phyloP scores from a whole-genome alignment of 768 basidiomycete species.

The Chalciporus chontae region DNA sequence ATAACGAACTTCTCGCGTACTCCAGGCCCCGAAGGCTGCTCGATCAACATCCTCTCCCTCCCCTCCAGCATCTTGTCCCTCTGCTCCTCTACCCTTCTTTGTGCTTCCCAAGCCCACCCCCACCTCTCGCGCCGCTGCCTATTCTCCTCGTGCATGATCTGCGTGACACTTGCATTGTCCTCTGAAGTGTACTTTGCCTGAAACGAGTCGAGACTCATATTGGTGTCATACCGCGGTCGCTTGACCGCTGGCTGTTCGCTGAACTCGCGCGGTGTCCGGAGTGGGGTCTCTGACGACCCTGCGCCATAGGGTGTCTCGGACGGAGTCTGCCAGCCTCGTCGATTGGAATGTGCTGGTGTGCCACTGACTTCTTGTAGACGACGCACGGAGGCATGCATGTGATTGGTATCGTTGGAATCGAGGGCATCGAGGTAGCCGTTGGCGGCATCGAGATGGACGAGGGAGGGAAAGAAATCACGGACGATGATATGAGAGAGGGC shows the following conservation, averaged over 20 bases:
- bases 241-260: slow-evolving; percentile 46
- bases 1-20: slow-evolving; percentile 67
- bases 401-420: slow-evolving; percentile 66
- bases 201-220: slow-evolving; percentile 77
- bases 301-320: slow-evolving; percentile 63
- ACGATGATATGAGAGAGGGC: slow-evolving; percentile 90
- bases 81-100: slow-evolving; percentile 71
- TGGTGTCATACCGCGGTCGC: slow-evolving; percentile 54
- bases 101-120: slow-evolving; percentile 94
- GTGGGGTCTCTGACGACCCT: slow-evolving; percentile 64
- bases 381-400: slow-evolving; percentile 75
- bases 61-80: slow-evolving; percentile 62
- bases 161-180: slow-evolving; percentile 95
- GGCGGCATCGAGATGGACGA: slow-evolving; percentile 84
- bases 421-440: slow-evolving; percentile 84
- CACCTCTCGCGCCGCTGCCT: slow-evolving; percentile 72
- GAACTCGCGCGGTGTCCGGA: slow-evolving; percentile 38
- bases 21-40: slow-evolving; percentile 57
- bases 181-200: slow-evolving; percentile 93
- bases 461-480: slow-evolving; percentile 96
- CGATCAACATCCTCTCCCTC: slow-evolving; percentile 69
- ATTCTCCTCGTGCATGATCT: slow-evolving; percentile 91
- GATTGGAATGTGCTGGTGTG: slow-evolving; percentile 43
- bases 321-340: slow-evolving; percentile 42
- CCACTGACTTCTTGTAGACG: slow-evolving; percentile 59